A percentile compares a stretch with the other conserved stretches of the same genome.
Conservation (phyloP, 257 asterid species). For the Craterostigma plantagineum region DNA sequence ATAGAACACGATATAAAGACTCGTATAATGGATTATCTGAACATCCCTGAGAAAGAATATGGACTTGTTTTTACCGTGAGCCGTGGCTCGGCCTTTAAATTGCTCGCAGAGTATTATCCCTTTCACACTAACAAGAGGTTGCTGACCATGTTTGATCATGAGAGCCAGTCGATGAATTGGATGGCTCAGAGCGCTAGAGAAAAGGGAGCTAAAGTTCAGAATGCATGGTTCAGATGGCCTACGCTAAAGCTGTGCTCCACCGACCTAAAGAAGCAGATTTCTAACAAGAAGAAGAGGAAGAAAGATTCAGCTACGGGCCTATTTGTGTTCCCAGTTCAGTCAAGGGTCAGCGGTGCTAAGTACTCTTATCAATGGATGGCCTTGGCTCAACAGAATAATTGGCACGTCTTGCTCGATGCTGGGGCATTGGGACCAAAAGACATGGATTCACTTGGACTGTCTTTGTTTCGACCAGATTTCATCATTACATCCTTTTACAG, state of each 20-base stretch:
- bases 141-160: constrained; percentile 96
- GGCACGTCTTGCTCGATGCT: constrained; percentile 99
- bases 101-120: constrained; percentile 92
- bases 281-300: constrained; percentile 70
- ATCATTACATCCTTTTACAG: constrained; percentile 87
- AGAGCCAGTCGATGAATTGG: constrained; percentile 92
- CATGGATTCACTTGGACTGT: constrained; percentile 96
- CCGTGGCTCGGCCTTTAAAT: constrained; percentile 87
- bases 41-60: constrained; percentile 88
- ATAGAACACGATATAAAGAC: constrained; percentile 76
- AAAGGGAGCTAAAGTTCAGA: constrained; percentile 87
- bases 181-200: constrained; percentile 93
- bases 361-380: constrained; percentile 99
- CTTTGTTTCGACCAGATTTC: constrained; percentile 90
- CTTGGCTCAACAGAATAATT: constrained; percentile 92
- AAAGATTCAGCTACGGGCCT: constrained; percentile 92
- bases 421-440: constrained; percentile 97
- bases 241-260: constrained; percentile 89
- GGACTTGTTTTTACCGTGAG: constrained; percentile 98
- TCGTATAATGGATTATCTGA: constrained; percentile 85
- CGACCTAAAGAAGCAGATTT: constrained; percentile 79
- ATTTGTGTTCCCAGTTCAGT: constrained; percentile 92
- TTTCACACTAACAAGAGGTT: constrained; percentile 84
- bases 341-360: constrained; percentile 91
- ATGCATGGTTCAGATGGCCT: constrained; percentile 99